Base-by-base conservation (phyloP, 192 early-diverging fungal genomes). In the Haplosporangium gracile region DNA sequence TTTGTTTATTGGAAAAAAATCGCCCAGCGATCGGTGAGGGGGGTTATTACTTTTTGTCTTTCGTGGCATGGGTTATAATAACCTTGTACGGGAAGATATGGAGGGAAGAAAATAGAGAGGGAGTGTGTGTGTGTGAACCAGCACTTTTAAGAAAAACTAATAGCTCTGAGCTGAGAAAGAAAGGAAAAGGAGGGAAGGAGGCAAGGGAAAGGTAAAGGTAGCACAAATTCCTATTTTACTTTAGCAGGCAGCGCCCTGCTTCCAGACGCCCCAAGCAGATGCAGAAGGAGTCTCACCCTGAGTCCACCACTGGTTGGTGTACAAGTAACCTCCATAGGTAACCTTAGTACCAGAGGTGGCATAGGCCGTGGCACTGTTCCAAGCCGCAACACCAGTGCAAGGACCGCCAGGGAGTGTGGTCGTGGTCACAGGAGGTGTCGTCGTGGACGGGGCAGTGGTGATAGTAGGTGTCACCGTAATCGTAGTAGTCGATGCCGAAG, bases 301-400 rank as follows among this genome's bases (percentile, higher is more conserved):
- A 36, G 77, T 88, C 80, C 81, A 88, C 86, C 86, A 88, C 69
- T 82, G 57, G 86, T 76, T 82, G 18, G 63, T 76, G 45, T 73
- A 88, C 26, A 88, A 43, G 36, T 68, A 81, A 2, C 86, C 86
- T 13, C 77, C 68, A 34, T 79, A 88, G 49, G 81, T 79, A 16
- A 82, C 86, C 80, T 88, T 82, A 34, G 73, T 75, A 11, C 72
- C 76, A 24, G 75, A 22, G 26, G 76, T 40, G 15, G 79, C 75
- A 60, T 86, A 86, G 53, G 38, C 72, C 0, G 75, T 77, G n/a
- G 79, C 76, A 34, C 43, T 45, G 53, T 74, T 78, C 84, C 84
- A 86, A 32, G 75, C 71, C n/a, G 75, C 79, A 57, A 86, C 76
- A 49, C 79, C 79, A 39, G 40, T 63, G 70, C 84, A 86, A 57